A percentile compares a stretch with the other conserved stretches of the same genome.
Conservation (phyloP, 1,284 basidiomycete species). For the Golubevia sp. region DNA sequence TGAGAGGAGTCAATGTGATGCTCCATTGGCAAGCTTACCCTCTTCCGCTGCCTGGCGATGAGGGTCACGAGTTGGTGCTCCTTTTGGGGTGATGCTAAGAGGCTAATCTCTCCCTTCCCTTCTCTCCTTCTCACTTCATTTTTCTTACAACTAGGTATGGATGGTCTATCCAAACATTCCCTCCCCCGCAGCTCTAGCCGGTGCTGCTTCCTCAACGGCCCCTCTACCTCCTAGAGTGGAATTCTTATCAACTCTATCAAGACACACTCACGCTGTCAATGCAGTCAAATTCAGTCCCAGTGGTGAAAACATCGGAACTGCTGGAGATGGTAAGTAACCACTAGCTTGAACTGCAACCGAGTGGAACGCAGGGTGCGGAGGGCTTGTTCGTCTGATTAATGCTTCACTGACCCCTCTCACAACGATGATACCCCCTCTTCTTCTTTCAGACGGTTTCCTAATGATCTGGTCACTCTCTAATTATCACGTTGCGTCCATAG, state of each 20-base stretch:
- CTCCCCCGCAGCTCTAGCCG: conserved; percentile 61
- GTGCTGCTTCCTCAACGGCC: conserved; percentile 69
- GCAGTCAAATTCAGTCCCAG: conserved; percentile 89
- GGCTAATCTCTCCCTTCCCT: no score
- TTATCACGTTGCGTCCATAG: conserved; percentile 4
- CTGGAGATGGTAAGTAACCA: conserved; percentile 71
- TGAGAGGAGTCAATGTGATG: no score
- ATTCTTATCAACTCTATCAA: conserved; percentile 88
- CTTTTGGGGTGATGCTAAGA: no score
- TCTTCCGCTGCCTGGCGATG: no score
- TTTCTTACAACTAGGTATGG: conserved; percentile 33
- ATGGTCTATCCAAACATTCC: conserved; percentile 59
- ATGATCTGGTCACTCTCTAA: background rate
- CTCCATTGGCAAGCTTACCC: no score
- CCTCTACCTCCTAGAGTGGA: conserved; percentile 85
- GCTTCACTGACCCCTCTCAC: background rate
- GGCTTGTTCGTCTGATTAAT: background rate
- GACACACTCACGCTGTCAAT: conserved; percentile 94
- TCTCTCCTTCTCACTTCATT: background rate
- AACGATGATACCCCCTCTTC: background rate
- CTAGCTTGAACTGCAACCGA: no score
- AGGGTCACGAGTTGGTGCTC: no score
- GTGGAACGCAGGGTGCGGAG: no score
- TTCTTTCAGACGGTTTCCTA: conserved; percentile 11
- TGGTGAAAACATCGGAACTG: conserved; percentile 50